A percentile compares a stretch with the other conserved stretches of the same genome.
Evolutionary conservation across 2,329 filamentous ascomycete genomes (phyloP).

Genomic region (Emericellopsis cladophorae): DNA sequence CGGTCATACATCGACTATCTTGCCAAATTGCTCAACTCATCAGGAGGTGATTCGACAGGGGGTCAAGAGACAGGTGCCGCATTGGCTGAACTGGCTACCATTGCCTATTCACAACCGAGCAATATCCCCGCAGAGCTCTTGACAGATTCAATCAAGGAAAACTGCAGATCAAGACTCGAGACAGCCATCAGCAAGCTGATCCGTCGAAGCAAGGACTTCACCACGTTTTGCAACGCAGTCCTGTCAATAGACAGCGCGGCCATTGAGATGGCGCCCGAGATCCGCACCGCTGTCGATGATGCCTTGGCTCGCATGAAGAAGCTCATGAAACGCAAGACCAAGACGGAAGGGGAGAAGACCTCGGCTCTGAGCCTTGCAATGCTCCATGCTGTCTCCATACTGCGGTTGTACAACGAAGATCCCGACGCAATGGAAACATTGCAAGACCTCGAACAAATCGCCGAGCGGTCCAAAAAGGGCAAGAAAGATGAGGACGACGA

Average conservation of each 20-base stretch:
- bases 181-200: slow-evolving; percentile 46
- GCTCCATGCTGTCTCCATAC: slow-evolving; percentile 70
- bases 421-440: slow-evolving; percentile 73
- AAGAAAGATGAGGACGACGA: slow-evolving; percentile 27
- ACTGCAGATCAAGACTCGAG: slow-evolving; percentile 42
- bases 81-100: slow-evolving; percentile 37
- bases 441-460: slow-evolving; percentile 68
- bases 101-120: slow-evolving; percentile 39
- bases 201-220: slow-evolving; percentile 37
- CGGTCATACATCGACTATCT: slow-evolving; percentile 42
- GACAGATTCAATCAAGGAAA: slow-evolving; percentile 38
- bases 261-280: slow-evolving; percentile 41
- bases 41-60: slow-evolving; percentile 2
- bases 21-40: slow-evolving; percentile 20
- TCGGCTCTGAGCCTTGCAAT: slow-evolving; percentile 57
- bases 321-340: slow-evolving; percentile 28
- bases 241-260: slow-evolving; percentile 38
- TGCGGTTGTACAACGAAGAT: slow-evolving; percentile 86
- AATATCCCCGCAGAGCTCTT: slow-evolving; percentile 27
- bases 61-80: slow-evolving; percentile 21
- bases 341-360: slow-evolving; percentile 20
- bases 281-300: slow-evolving; percentile 36
- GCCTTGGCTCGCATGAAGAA: slow-evolving; percentile 40
- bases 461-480: slow-evolving; percentile 47
- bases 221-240: slow-evolving; percentile 39